Evolutionary conservation across 73 alveolate species (phyloP), one percentile per base, ranked within the genome.

Genomic region (Paramecium sonneborni): DNA sequence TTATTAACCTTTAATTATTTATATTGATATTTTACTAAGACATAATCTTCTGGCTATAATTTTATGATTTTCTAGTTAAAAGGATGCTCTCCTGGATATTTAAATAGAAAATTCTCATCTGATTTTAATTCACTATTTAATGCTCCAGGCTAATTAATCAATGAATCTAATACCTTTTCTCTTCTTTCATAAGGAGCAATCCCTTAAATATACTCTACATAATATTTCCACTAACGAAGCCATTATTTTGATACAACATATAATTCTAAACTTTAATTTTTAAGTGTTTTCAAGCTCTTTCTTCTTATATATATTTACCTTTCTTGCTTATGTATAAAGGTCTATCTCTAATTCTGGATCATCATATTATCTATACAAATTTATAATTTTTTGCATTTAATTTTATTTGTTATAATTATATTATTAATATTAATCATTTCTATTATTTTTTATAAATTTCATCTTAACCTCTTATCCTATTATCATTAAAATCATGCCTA

Each of bases 161-260:
- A 72, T 34, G 0, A 10, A 32, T 0, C 0, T 30, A 3, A 11
- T 72, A 72, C 55, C 24, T 15, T 35, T 9, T 52, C 12, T 52
- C 55, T 38, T 5, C 12, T 10, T 7, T 34, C 38, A 2, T 20
- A 32, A 23, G 21, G 32, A 10, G 26, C 67, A 12, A 32, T 20
- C 57, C 57, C 86, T 38, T 62, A 26, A 23, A 72, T 11, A 32
- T 30, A 72, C 9, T 35, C 58, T 8, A 72, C 67, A 15, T 72
- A 72, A 15, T 38, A 35, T 38, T 72, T 15, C 86, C 86, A 72
- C 20, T 72, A 30, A 11, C 86, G 34, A 72, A 72, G 32, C 55
- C 55, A 72, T 38, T 72, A 35, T 72, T 72, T 72, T 14, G 86
- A 72, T 12, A 72, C 57, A 30, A 72, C 37, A 72, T 34, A 72